A percentile compares a stretch with the other conserved stretches of the same genome.
Evolutionary conservation across 202 grass and related monocot genomes (phyloP).

Genomic region (Setaria viridis): DNA sequence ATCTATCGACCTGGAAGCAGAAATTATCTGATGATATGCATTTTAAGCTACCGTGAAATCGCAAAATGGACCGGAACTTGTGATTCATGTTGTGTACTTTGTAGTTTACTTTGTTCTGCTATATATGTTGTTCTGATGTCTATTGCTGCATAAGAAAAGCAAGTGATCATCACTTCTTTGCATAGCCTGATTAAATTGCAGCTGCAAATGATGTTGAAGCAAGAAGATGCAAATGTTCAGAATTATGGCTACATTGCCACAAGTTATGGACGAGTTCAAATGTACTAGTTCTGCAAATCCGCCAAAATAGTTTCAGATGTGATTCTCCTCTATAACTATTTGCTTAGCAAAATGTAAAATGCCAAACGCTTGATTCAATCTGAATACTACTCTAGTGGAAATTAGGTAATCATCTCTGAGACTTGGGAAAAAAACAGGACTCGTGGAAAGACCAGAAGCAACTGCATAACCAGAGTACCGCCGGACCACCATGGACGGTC

Average conservation of each 20-base stretch:
- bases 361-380: not conserved
- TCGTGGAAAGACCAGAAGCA: not conserved
- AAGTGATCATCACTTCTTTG: not conserved
- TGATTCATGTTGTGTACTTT: not conserved
- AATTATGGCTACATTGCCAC: not conserved
- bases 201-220: constrained; percentile 7
- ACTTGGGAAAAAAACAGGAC: not conserved
- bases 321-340: not conserved
- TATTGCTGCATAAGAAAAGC: not conserved
- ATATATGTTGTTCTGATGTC: not conserved
- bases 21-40: not conserved
- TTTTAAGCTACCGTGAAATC: not conserved
- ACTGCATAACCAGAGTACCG: not conserved
- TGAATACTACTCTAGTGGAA: not conserved
- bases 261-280: not conserved
- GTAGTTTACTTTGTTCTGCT: not conserved
- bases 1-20: not conserved
- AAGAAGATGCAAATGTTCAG: constrained; percentile 23
- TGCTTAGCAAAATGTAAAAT: not conserved
- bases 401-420: not conserved
- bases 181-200: not conserved
- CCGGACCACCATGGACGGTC: not conserved
- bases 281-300: not conserved
- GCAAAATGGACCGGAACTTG: not conserved
- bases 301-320: not conserved